Evolutionary conservation across 2,329 filamentous ascomycete species (phyloP).

Genomic region (Aspergillus felis): DNA sequence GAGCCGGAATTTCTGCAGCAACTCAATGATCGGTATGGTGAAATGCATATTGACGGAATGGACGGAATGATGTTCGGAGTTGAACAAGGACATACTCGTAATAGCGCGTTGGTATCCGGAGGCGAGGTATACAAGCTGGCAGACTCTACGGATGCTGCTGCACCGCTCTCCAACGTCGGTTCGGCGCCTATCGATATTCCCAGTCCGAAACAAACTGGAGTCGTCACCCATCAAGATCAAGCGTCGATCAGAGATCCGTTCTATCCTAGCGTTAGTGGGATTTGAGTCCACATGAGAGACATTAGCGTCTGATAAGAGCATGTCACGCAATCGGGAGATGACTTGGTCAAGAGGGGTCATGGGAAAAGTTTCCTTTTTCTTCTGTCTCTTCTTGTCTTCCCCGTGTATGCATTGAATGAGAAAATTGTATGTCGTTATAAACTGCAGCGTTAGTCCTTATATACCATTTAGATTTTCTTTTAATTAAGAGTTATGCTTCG

Average conservation of each 20-base stretch:
- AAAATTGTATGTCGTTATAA: neutral
- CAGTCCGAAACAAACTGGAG: constrained; percentile 13
- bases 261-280: constrained; percentile 1
- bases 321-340: neutral
- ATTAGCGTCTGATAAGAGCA: neutral
- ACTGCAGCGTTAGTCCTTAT: neutral
- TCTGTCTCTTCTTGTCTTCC: neutral
- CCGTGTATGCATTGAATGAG: neutral
- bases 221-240: constrained; percentile 1
- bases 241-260: neutral
- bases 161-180: constrained; percentile 2
- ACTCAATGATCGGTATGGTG: constrained; percentile 32
- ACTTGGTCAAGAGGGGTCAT: neutral
- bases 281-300: neutral
- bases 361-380: neutral
- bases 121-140: neutral
- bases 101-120: constrained; percentile 4
- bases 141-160: constrained; percentile 1
- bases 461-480: neutral
- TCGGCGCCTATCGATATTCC: constrained; percentile 19
- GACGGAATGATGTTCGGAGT: constrained; percentile 23
- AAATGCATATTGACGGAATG: constrained; percentile 28
- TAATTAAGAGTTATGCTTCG: neutral
- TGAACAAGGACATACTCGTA: constrained; percentile 4
- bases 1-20: constrained; percentile 37